Conservation (phyloP, 83 land plant species). For the Picea mariana region DNA sequence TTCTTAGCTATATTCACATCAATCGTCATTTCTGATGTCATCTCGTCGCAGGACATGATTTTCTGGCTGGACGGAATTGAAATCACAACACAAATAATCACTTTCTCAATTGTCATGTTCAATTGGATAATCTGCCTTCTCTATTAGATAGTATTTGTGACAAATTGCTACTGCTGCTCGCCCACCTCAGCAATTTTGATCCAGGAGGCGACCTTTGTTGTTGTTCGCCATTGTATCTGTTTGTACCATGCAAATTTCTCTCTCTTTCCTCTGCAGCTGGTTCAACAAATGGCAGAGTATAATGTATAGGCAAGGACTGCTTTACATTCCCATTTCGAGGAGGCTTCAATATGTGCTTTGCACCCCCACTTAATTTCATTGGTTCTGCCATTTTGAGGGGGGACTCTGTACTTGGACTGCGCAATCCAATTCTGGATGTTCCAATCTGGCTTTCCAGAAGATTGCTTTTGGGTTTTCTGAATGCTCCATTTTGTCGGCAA, state of each 20-base stretch:
- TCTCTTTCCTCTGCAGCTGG: not conserved
- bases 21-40: not conserved
- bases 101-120: no score
- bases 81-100: no score
- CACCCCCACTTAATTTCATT: not conserved
- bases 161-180: not conserved
- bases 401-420: not conserved
- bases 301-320: not conserved
- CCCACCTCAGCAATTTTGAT: not conserved
- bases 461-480: not conserved
- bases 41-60: no score
- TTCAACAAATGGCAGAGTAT: slow-evolving; percentile 3
- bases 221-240: not conserved
- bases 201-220: not conserved
- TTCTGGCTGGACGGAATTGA: no score
- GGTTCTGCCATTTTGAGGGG: slow-evolving; percentile 5
- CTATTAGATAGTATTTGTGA: not conserved
- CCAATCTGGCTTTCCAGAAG: not conserved
- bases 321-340: not conserved
- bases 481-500: not conserved
- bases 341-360: slow-evolving; percentile 13
- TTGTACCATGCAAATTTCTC: not conserved
- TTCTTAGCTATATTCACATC: no score
- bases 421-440: not conserved
- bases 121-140: not conserved